Evolutionary conservation across 176 grass and related monocot genomes (phyloP), one percentile per base, ranked within the genome.

Genomic region (Juncus inflexus): DNA sequence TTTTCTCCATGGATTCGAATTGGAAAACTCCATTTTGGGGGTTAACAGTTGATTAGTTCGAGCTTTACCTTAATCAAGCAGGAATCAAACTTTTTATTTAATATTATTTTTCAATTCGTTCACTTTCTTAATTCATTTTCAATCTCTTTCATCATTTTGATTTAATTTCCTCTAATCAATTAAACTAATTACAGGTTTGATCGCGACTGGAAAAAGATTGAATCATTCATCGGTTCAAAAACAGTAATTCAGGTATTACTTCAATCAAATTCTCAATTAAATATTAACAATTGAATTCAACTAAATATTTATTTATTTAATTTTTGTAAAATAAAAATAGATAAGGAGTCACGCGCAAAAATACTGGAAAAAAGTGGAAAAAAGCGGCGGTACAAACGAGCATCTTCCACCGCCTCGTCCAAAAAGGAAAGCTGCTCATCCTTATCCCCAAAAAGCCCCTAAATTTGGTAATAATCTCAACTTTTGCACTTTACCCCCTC

Each of bases 291-390:
- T 64, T 15, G 39, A 75, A 64, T 6, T 35, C 13, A 40, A 15
- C 15, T 54, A 37, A 7, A 12, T 37, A 12, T 5, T 51, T 3
- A 35, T 55, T 19, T 63, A n/a, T 14, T 40, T 65, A 12, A 9
- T 12, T 16, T 37, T 39, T 77, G 0, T 40, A 1, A 42, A 37
- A 9, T 82, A 28, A 28, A 28, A 49, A 54, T 69, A 99, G 95
- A 99, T 99, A 69, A 94, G 95, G 62, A 99, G 95, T 42, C 95
- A 99, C 78, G 95, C 95, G 16, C 95, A 99, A 16, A 99, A 99
- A 41, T 99, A 99, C 58, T 99, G 92, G 64, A 39, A 92, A 52
- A 99, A 99, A 72, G 80, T 90, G 80, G 80, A 94, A 64, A 94
- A 94, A 61, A 94, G 77, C 63, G 94, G 94, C 55, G 58, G 53